Evolutionary conservation across 2,329 filamentous ascomycete species (phyloP).

Genomic region (Clarireedia paspali): DNA sequence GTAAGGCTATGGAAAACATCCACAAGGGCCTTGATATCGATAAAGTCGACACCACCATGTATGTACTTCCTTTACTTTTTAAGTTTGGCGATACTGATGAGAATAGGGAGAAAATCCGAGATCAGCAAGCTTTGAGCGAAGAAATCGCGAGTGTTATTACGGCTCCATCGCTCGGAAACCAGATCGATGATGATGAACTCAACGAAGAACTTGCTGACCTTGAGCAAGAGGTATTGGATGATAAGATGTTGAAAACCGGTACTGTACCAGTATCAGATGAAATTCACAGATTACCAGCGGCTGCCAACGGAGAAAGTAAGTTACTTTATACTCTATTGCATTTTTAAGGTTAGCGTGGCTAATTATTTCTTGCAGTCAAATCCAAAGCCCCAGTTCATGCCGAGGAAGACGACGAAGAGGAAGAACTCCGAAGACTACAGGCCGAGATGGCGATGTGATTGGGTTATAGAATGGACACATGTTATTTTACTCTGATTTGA

Average conservation of each 20-base stretch:
- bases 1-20: slow-evolving; percentile 86
- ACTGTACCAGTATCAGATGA: slow-evolving; percentile 74
- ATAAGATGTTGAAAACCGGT: slow-evolving; percentile 87
- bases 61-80: slow-evolving; percentile 34
- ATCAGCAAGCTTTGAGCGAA: slow-evolving; percentile 88
- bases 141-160: slow-evolving; percentile 87
- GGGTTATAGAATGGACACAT: slow-evolving; percentile 10
- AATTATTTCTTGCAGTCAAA: slow-evolving; percentile 36
- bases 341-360: slow-evolving; percentile 4
- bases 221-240: slow-evolving; percentile 88
- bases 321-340: slow-evolving; percentile 18
- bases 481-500: slow-evolving; percentile 14
- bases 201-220: slow-evolving; percentile 78
- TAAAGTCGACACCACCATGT: slow-evolving; percentile 94
- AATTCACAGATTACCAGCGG: slow-evolving; percentile 68
- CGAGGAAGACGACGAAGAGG: slow-evolving; percentile 92
- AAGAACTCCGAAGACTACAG: slow-evolving; percentile 84
- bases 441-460: slow-evolving; percentile 90
- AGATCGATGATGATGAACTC: slow-evolving; percentile 77
- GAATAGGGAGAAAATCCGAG: slow-evolving; percentile 75
- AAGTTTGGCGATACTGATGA: slow-evolving; percentile 26
- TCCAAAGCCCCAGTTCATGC: slow-evolving; percentile 39
- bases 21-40: slow-evolving; percentile 86
- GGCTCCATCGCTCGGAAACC: slow-evolving; percentile 56
- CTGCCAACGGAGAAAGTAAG: slow-evolving; percentile 69